These are phyloP conservation scores for Withania somnifera DNA, from an alignment of 305 asterid species.

Conservation along the genomic window DNA sequence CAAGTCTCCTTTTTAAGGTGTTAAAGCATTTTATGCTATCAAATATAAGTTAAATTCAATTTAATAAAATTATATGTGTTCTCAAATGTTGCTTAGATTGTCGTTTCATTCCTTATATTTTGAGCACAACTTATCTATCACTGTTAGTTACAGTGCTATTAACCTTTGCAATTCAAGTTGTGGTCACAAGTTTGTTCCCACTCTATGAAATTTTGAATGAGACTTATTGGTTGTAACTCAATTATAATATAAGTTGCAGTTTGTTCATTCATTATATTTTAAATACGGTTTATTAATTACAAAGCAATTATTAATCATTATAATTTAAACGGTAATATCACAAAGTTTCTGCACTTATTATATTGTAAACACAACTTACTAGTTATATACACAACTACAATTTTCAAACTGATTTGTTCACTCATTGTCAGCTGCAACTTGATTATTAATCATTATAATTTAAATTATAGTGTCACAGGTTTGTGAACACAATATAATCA, in stretches of 20 bases:
- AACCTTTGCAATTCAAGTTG: too few relatives aligned
- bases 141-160: too few relatives aligned
- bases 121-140: too few relatives aligned
- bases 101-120: too few relatives aligned
- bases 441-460: not conserved
- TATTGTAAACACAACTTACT: not conserved
- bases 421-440: not conserved
- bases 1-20: too few relatives aligned
- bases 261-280: not conserved
- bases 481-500: not conserved
- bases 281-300: not conserved
- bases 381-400: not conserved
- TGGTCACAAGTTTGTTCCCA: too few relatives aligned
- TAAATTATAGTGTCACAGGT: not conserved
- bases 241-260: too few relatives aligned
- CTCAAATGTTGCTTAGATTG: too few relatives aligned
- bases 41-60: too few relatives aligned
- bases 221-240: not conserved
- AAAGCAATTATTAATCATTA: not conserved
- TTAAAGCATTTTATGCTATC: too few relatives aligned
- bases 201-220: not conserved
- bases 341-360: not conserved
- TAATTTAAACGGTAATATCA: not conserved
- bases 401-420: not conserved
- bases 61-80: too few relatives aligned